A percentile compares a stretch with the other conserved stretches of the same genome.
These are phyloP conservation scores for Coniochaeta hoffmannii DNA, from an alignment of 2,329 filamentous ascomycete species.

Conservation along the genomic window DNA sequence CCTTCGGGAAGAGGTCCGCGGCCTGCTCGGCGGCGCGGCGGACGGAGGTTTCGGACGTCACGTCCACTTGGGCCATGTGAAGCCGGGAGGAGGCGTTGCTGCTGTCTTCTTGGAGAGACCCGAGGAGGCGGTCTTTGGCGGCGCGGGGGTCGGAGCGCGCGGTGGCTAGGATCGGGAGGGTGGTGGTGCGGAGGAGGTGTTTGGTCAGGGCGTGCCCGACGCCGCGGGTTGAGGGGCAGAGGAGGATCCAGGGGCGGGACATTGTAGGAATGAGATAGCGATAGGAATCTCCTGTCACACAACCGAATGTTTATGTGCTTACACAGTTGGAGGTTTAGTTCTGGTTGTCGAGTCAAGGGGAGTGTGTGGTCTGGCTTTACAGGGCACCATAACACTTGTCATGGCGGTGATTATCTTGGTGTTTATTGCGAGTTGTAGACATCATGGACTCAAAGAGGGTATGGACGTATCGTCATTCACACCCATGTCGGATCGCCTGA, in stretches of 20 bases:
- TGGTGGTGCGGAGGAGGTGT: conserved; percentile 37
- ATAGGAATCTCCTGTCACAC: no score
- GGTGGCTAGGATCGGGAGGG: conserved; percentile 39
- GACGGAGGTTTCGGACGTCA: conserved; percentile 56
- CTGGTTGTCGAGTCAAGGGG: neutral
- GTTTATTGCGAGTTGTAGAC: no score
- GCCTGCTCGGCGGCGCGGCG: conserved; percentile 45
- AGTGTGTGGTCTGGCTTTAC: neutral
- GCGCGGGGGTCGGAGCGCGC: conserved; percentile 28
- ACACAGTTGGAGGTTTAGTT: neutral
- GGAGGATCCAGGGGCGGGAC: conserved; percentile 42
- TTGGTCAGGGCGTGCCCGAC: conserved; percentile 41
- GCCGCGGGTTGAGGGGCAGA: conserved; percentile 39
- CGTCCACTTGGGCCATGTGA: conserved; percentile 33
- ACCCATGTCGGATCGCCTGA: neutral
- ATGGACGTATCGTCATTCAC: neutral
- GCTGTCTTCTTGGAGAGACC: conserved; percentile 16
- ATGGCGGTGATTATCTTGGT: no score
- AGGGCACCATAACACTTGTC: neutral
- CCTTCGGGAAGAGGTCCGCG: conserved; percentile 41
- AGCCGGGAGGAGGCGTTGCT: conserved; percentile 24
- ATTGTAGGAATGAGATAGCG: no score
- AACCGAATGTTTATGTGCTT: neutral
- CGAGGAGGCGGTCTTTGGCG: conserved; percentile 26
- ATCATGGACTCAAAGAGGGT: neutral